phyloP scores from a whole-genome alignment of 805 yeast species.

The Starmerella vaccinii region DNA sequence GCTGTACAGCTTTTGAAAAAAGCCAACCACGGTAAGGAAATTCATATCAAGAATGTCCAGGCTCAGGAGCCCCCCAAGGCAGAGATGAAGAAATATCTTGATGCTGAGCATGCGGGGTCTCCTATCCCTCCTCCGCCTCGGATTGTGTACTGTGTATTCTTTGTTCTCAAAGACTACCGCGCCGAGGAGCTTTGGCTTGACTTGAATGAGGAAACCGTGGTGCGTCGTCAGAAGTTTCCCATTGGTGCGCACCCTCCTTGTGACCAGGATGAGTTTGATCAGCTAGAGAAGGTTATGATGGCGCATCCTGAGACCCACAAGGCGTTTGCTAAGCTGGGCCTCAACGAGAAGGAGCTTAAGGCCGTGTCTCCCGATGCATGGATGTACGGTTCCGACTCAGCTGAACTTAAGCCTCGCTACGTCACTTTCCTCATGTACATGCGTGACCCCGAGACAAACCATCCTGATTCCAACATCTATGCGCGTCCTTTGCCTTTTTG shows the following conservation, averaged over 20 bases:
- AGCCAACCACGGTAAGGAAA: slow-evolving; percentile 26
- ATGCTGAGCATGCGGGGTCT: slow-evolving; percentile 48
- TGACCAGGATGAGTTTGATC: slow-evolving; percentile 40
- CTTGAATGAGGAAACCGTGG: slow-evolving; percentile 49
- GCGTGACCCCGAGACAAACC: slow-evolving; percentile 47
- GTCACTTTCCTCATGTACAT: slow-evolving; percentile 68
- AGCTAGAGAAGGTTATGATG: slow-evolving; percentile 18
- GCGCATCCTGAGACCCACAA: slow-evolving; percentile 90
- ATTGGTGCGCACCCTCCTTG: slow-evolving; percentile 62
- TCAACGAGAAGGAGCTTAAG: slow-evolving; percentile 19
- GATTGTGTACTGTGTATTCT: slow-evolving; percentile 58
- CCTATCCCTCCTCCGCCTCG: slow-evolving; percentile 51
- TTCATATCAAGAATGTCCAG: slow-evolving; percentile 30
- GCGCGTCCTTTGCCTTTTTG: slow-evolving; percentile 64
- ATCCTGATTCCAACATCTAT: slow-evolving; percentile 43
- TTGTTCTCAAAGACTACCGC: slow-evolving; percentile 37
- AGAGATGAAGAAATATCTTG: slow-evolving; percentile 55
- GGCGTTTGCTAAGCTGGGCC: slow-evolving; percentile 76
- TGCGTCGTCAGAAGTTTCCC: slow-evolving; percentile 46
- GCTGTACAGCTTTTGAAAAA: slow-evolving; percentile 26
- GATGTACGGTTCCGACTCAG: slow-evolving; percentile 71
- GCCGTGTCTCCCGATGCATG: slow-evolving; percentile 35
- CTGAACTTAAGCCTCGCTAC: slow-evolving; percentile 28
- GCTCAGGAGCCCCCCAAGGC: slow-evolving; percentile 64
- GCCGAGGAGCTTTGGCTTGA: slow-evolving; percentile 67